Evolutionary conservation across 1,284 basidiomycete species (phyloP), one percentile per base, ranked within the genome.

Genomic region (Phellopilus nigrolimitatus): DNA sequence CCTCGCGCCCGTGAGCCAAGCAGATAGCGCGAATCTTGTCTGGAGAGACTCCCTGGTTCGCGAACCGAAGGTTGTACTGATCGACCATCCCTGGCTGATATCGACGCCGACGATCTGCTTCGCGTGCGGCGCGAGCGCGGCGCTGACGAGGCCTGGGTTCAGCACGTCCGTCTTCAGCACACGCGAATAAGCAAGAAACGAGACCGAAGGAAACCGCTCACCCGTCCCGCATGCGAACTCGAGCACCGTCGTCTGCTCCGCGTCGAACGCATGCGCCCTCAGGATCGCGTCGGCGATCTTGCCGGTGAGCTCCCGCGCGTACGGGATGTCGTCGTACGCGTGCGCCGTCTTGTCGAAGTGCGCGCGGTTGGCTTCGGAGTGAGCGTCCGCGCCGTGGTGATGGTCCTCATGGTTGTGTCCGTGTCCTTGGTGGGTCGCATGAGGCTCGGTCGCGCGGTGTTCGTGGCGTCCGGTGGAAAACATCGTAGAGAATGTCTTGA

Each of bases 191-290:
- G n/a, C n/a, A 19, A 15, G 12, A 17, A 33, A 33, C 31, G 6
- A 6, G n/a, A n/a, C n/a, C n/a, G n/a, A n/a, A n/a, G n/a, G n/a
- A n/a, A n/a, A n/a, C n/a, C n/a, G 25, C 41, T 17, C 39, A 80
- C 84, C 84, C 43, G 75, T 73, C 12, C 84, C 83, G 60, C 84
- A 88, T 1, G 84, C 86, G 60, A 76, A 88, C 59, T 88, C 86
- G 66, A 89, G 68, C 4, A 84, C 69, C 0, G 64, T 67, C 0
- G 84, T 87, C 10, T 60, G 59, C 3, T 79, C 73, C 47, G 78
- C 73, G 53, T 79, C 69, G 60, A 87, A 82, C 0, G 71, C 61
- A 58, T 78, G 77, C 0, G 64, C 67, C 5, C 67, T 60, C 13
- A 68, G 63, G 56, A 84, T 73, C 0, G 72, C 74, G 5, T 52